These are phyloP conservation scores for Neoboletus subvelutipes DNA, from an alignment of 768 basidiomycete genomes.

Conservation along the genomic window DNA sequence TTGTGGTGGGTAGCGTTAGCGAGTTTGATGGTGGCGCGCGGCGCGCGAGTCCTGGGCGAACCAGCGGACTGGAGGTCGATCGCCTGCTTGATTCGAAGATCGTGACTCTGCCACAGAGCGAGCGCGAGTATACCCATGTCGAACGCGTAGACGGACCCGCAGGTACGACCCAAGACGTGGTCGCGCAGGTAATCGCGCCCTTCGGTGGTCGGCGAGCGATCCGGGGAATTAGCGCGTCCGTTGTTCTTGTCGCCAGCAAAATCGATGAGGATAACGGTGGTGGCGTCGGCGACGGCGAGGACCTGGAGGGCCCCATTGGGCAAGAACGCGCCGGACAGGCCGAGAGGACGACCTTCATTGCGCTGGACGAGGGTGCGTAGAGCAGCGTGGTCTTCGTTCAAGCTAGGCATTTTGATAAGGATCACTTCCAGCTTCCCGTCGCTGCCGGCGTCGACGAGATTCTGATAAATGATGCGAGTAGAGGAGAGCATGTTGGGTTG, in stretches of 20 bases:
- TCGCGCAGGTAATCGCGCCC: slow-evolving; percentile 31
- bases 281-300: slow-evolving; percentile 29
- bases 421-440: slow-evolving; percentile 22
- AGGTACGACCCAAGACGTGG: slow-evolving; percentile 28
- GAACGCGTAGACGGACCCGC: slow-evolving; percentile 32
- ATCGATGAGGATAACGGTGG: slow-evolving; percentile 28
- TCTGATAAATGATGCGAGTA: slow-evolving; percentile 27
- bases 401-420: slow-evolving; percentile 16
- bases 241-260: slow-evolving; percentile 33
- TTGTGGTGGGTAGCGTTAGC: slow-evolving; percentile 14
- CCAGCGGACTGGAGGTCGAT: slow-evolving; percentile 30
- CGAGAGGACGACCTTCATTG: slow-evolving; percentile 34
- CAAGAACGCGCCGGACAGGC: slow-evolving; percentile 28
- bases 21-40: slow-evolving; percentile 17
- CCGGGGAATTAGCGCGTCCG: slow-evolving; percentile 30
- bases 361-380: slow-evolving; percentile 27
- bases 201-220: slow-evolving; percentile 11
- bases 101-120: slow-evolving; percentile 29
- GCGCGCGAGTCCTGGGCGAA: slow-evolving; percentile 15
- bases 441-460: slow-evolving; percentile 25
- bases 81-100: slow-evolving; percentile 36
- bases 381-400: slow-evolving; percentile 24
- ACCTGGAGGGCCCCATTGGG: slow-evolving; percentile 22
- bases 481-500: slow-evolving; percentile 6
- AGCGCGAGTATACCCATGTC: slow-evolving; percentile 32